phyloP scores from a whole-genome alignment of 2,329 filamentous ascomycete species.

The Neopestalotiopsis clavispora region DNA sequence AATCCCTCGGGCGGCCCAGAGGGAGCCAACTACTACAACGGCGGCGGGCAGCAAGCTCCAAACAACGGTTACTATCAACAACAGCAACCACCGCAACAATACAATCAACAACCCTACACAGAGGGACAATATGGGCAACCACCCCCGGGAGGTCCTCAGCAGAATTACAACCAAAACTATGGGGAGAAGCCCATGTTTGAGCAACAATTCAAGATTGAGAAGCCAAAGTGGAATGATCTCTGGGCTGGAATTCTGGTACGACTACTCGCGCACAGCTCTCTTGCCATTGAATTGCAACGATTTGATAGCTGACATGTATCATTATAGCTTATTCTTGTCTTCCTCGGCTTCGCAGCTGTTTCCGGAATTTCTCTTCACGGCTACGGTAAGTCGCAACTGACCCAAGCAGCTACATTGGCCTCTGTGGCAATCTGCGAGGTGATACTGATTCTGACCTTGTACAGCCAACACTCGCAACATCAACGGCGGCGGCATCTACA shows the following conservation, averaged over 20 bases:
- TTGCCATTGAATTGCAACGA: neutral
- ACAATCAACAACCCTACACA: slow-evolving; percentile 19
- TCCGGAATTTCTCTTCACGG: slow-evolving; percentile 77
- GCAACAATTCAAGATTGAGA: slow-evolving; percentile 80
- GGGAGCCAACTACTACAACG: slow-evolving; percentile 14
- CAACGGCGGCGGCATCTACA: slow-evolving; percentile 77
- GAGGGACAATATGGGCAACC: slow-evolving; percentile 21
- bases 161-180: slow-evolving; percentile 2
- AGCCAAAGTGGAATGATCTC: slow-evolving; percentile 86
- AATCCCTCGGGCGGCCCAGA: slow-evolving; percentile 12
- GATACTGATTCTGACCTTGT: neutral
- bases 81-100: slow-evolving; percentile 22
- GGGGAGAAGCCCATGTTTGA: slow-evolving; percentile 68
- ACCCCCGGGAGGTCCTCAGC: slow-evolving; percentile 30
- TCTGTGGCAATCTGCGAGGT: neutral
- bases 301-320: neutral
- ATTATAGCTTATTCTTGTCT: slow-evolving; percentile 68
- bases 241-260: slow-evolving; percentile 83
- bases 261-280: slow-evolving; percentile 15
- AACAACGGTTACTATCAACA: slow-evolving; percentile 9
- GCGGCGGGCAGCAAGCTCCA: neutral
- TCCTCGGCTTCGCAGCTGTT: slow-evolving; percentile 76
- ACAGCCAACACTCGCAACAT: slow-evolving; percentile 57
- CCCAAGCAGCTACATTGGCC: too few species aligned
- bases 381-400: slow-evolving; percentile 56